These are phyloP conservation scores for Cytospora piceicola DNA, from an alignment of 2,329 filamentous ascomycete species.

Conservation along the genomic window DNA sequence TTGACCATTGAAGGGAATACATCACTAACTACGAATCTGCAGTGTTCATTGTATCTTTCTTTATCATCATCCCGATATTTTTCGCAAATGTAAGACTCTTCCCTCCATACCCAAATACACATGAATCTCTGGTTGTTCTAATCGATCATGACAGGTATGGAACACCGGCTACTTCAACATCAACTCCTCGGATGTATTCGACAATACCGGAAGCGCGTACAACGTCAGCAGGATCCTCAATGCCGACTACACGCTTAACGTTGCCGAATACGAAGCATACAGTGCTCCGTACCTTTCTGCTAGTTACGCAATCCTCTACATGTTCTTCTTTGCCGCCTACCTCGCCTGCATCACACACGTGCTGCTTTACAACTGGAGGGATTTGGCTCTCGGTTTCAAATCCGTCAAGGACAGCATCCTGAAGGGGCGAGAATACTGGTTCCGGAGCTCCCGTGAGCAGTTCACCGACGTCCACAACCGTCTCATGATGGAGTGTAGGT, in stretches of 20 bases:
- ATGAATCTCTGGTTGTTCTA: neutral
- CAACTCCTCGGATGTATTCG: conserved; percentile 55
- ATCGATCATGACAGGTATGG: neutral
- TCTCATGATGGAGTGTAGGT: conserved; percentile 48
- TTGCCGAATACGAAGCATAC: conserved; percentile 35
- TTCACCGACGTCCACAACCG: conserved; percentile 48
- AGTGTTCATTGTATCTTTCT: conserved; percentile 55
- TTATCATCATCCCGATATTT: conserved; percentile 49
- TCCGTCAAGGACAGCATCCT: conserved; percentile 51
- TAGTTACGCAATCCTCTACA: conserved; percentile 44
- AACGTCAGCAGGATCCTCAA: conserved; percentile 41
- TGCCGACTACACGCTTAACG: conserved; percentile 31
- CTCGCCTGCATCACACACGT: conserved; percentile 56
- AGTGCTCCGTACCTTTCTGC: conserved; percentile 36
- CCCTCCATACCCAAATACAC: neutral
- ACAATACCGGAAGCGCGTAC: conserved; percentile 53
- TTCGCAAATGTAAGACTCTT: conserved; percentile 13
- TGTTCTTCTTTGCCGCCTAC: conserved; percentile 60
- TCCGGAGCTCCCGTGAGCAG: conserved; percentile 35
- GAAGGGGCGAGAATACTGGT: conserved; percentile 41
- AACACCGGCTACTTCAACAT: conserved; percentile 50
- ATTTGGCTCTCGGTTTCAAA: conserved; percentile 54
- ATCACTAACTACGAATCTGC: neutral
- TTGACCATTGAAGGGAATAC: no score
- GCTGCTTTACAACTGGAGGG: conserved; percentile 55